phyloP scores from a whole-genome alignment of 2,329 filamentous ascomycete genomes.

The Hortaea sp. region DNA sequence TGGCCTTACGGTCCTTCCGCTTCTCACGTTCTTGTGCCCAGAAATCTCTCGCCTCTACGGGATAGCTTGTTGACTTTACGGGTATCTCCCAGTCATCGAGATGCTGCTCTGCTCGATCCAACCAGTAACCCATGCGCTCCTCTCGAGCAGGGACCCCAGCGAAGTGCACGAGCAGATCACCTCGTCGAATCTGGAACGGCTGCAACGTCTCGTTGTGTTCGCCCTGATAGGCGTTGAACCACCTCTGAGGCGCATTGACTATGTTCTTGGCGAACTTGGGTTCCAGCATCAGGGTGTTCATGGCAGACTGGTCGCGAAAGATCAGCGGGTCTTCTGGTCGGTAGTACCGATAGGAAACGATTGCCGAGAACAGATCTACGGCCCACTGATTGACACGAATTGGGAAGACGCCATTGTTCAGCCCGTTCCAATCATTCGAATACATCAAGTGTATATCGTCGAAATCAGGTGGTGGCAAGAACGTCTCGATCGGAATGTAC shows the following conservation, averaged over 20 bases:
- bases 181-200: constrained; percentile 28
- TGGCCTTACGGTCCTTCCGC: constrained; percentile 14
- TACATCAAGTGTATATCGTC: constrained; percentile 29
- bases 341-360: constrained; percentile 31
- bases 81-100: constrained; percentile 31
- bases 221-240: constrained; percentile 36
- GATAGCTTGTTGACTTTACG: constrained; percentile 27
- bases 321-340: constrained; percentile 24
- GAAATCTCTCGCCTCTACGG: constrained; percentile 27
- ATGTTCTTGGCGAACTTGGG: constrained; percentile 23
- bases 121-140: constrained; percentile 28
- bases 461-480: constrained; percentile 27
- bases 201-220: constrained; percentile 28
- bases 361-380: constrained; percentile 29
- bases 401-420: constrained; percentile 36
- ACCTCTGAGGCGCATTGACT: constrained; percentile 30
- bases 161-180: constrained; percentile 36
- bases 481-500: constrained; percentile 30
- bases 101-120: constrained; percentile 28
- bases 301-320: constrained; percentile 34
- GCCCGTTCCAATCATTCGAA: constrained; percentile 31
- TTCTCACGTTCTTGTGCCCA: constrained; percentile 23
- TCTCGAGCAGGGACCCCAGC: constrained; percentile 27
- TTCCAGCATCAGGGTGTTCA: constrained; percentile 29
- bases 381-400: constrained; percentile 31